Evolutionary conservation across 192 early-diverging fungal species (phyloP).

Genomic region (Helicostylum pulchrum): DNA sequence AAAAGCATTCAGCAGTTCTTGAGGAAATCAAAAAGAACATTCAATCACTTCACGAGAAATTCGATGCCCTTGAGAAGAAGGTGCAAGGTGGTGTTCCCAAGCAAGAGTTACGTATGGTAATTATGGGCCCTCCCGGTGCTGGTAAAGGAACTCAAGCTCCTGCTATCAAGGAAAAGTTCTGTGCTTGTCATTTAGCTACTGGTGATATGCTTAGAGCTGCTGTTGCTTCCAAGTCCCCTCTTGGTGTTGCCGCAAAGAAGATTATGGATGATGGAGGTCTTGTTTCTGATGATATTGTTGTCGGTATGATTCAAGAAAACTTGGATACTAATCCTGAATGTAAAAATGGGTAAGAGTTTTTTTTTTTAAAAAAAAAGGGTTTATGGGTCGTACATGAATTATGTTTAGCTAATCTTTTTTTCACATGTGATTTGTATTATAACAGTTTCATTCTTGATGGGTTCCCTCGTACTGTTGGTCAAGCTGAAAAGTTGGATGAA

Average conservation of each 20-base stretch:
- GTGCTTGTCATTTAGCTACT: conserved; percentile 97
- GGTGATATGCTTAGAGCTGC: conserved; percentile 99
- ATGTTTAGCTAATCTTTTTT: background rate
- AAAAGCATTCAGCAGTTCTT: conserved; percentile 38
- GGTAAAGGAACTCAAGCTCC: conserved; percentile 87
- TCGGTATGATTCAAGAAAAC: conserved; percentile 96
- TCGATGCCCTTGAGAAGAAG: conserved; percentile 39
- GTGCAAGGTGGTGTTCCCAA: conserved; percentile 24
- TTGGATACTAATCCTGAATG: conserved; percentile 92
- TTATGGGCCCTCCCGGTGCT: conserved; percentile 91
- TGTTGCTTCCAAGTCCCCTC: conserved; percentile 84
- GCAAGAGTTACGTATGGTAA: conserved; percentile 62
- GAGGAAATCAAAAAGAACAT: conserved; percentile 47
- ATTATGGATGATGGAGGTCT: conserved; percentile 98
- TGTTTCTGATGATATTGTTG: conserved; percentile 98
- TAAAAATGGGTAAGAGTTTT: conserved; percentile 79
- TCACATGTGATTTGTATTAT: background rate
- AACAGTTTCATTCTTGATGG: conserved; percentile 94
- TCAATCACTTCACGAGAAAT: conserved; percentile 37
- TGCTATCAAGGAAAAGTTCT: conserved; percentile 91
- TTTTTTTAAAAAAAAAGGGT: background rate
- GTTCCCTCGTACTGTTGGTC: conserved; percentile 96
- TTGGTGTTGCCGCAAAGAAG: conserved; percentile 96
- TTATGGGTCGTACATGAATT: background rate
- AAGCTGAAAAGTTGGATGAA: conserved; percentile 97